Base-by-base conservation (phyloP, 108 stramenopile species). In the Cyclotella sp. region DNA sequence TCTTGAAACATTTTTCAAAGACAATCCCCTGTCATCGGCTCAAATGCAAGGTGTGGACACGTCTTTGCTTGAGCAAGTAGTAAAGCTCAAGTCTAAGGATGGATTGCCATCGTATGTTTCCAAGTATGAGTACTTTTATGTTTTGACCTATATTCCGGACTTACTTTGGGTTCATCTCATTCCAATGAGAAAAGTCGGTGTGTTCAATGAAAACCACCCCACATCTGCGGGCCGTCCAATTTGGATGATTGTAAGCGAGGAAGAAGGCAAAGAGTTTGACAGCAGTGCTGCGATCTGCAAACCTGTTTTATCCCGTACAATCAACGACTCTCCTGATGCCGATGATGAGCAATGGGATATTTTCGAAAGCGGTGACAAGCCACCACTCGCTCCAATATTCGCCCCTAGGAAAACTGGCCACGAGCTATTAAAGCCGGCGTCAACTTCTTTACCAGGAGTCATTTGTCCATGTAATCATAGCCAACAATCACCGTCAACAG, bases 301-400 rank as follows among this genome's bases (percentile, higher is more conserved):
- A 63, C 79, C 85, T 12, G 83, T 93, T 10, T 83, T 73, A 55
- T 82, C 91, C 21, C 68, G 73, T 26, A 83, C 86, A 9, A 73
- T 92, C 67, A 87, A 85, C 29, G 84, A 87, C 40, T 89, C 90
- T 11, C 87, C 73, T 18, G 93, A 96, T 79, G 95, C 95, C 16
- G 93, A 96, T 63, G 87, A 90, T 47, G 95, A 96, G 79, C 88
- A 93, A 82, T 96, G 95, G 95, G 90, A 93, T 70, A 81, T 95
- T 49, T 66, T 29, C 43, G 86, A 77, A 34, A 52, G 63, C 44
- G 80, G 55, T 13, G 72, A 80, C 44, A 57, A 57, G 53, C 60
- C 72, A 29, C 61, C 60, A 16, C 57, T 62, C 68, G 57, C 58
- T 27, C 65, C 75, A 44, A 59, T 59, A 46, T 67, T 60, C 19